Percentiles rank a stretch among this genome's conserved stretches.
Evolutionary conservation across 345 rosid species (phyloP).

Genomic region (Linum tenue): DNA sequence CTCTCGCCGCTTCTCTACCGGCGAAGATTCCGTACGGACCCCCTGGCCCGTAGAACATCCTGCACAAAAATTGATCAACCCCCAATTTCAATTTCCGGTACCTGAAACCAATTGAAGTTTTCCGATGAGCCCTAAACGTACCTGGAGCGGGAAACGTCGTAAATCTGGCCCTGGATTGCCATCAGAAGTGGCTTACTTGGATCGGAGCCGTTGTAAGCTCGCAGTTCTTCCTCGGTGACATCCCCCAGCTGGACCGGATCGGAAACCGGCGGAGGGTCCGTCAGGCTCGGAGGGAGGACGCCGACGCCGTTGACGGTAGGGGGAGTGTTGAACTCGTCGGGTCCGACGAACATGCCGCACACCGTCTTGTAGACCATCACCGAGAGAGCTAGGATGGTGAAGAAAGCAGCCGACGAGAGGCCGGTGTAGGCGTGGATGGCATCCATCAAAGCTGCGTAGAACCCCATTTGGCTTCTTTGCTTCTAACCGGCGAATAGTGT

Average conservation of each 20-base stretch:
- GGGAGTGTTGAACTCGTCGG: conserved; percentile 23
- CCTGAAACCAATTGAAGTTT: not conserved
- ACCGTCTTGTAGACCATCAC: conserved; percentile 37
- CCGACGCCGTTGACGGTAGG: not conserved
- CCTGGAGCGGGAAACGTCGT: conserved; percentile 52
- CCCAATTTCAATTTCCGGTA: not conserved
- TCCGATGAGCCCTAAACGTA: conserved; percentile 1
- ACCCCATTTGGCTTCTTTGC: conserved; percentile 22
- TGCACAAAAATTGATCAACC: conserved; percentile 15
- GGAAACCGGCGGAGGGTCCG: conserved; percentile 3
- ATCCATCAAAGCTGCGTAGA: conserved; percentile 29
- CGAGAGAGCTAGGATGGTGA: conserved; percentile 44
- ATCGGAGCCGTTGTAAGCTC: conserved; percentile 51
- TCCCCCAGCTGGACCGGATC: conserved; percentile 49
- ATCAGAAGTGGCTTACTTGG: conserved; percentile 53
- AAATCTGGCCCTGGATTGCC: conserved; percentile 58
- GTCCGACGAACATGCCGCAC: conserved; percentile 51
- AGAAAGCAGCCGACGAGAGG: conserved; percentile 46
- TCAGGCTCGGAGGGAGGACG: not conserved
- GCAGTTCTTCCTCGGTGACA: conserved; percentile 41
- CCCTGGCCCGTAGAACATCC: conserved; percentile 58
- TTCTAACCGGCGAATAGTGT: not conserved
- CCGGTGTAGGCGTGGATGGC: conserved; percentile 31
- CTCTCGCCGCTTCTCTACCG: conserved; percentile 52
- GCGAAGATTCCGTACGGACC: conserved; percentile 52